Conservation (phyloP, 345 rosid genomes). For the Syzygium oleosum region DNA sequence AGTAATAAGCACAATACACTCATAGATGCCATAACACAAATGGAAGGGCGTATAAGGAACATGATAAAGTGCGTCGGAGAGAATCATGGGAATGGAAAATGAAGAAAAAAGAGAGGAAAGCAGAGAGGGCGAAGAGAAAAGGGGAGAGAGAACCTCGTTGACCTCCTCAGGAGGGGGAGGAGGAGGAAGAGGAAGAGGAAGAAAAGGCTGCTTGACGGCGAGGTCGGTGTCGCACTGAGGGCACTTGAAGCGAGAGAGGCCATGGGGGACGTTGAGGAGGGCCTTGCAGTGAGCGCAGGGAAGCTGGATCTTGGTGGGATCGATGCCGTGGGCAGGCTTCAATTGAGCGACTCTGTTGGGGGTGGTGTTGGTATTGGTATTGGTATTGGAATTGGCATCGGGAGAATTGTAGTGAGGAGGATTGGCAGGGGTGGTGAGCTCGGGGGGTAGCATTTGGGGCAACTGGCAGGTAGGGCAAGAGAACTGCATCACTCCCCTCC, state of each 20-base stretch:
- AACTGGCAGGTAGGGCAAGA: conserved; percentile 78
- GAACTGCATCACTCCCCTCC: conserved; percentile 64
- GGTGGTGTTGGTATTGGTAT: conserved; percentile 12
- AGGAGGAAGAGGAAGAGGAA: conserved; percentile 46
- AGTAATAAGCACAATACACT: not conserved
- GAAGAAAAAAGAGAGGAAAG: not conserved
- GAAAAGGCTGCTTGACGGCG: conserved; percentile 57
- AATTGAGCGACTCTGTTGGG: conserved; percentile 5
- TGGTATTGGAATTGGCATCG: conserved; percentile 15
- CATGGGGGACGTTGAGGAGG: conserved; percentile 88
- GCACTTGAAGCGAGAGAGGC: conserved; percentile 72
- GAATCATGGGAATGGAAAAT: not conserved
- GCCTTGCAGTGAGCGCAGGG: conserved; percentile 96
- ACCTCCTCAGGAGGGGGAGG: conserved; percentile 62
- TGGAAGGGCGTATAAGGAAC: not conserved
- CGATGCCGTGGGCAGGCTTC: conserved; percentile 80
- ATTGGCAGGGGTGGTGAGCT: conserved; percentile 40
- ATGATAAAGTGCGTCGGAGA: not conserved
- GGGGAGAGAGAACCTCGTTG: conserved; percentile 57
- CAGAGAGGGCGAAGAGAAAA: not conserved
- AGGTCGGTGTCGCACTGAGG: conserved; percentile 90
- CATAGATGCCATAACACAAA: not conserved
- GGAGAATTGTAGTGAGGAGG: not conserved
- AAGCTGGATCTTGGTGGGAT: conserved; percentile 94
- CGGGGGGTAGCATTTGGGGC: conserved; percentile 97